Conservation (phyloP, 2,329 filamentous ascomycete species). For the Exserohilum turcica region DNA sequence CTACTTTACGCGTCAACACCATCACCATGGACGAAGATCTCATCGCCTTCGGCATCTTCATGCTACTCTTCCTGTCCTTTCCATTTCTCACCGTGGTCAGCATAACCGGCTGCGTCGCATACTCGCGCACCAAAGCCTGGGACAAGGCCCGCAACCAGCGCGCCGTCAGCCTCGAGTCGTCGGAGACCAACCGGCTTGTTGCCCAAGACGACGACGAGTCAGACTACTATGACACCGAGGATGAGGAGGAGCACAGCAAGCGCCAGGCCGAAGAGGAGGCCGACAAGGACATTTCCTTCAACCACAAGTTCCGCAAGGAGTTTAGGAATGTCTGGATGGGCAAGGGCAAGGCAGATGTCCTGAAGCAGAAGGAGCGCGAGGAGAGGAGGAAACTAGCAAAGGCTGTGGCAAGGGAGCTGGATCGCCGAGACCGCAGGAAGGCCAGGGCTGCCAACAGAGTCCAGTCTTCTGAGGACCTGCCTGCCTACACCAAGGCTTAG, state of each 20-base stretch:
- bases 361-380: constrained; percentile 39
- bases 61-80: constrained; percentile 33
- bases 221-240: constrained; percentile 40
- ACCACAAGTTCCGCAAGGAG: constrained; percentile 40
- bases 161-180: constrained; percentile 29
- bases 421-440: constrained; percentile 32
- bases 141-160: constrained; percentile 36
- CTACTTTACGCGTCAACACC: background rate
- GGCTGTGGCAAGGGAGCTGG: constrained; percentile 38
- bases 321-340: constrained; percentile 38
- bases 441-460: constrained; percentile 29
- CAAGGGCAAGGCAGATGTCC: constrained; percentile 31
- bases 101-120: constrained; percentile 33
- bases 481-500: constrained; percentile 33
- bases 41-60: constrained; percentile 29
- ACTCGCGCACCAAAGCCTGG: constrained; percentile 41
- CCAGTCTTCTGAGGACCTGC: constrained; percentile 22
- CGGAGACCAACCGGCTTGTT: constrained; percentile 25
- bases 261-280: constrained; percentile 38
- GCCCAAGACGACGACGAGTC: constrained; percentile 17
- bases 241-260: constrained; percentile 35
- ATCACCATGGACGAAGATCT: constrained; percentile 38
- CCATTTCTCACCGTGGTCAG: constrained; percentile 30
- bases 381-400: constrained; percentile 40
- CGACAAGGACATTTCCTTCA: constrained; percentile 35